These are phyloP conservation scores for Leccinellum luteum DNA, from an alignment of 768 basidiomycete genomes.

Conservation along the genomic window DNA sequence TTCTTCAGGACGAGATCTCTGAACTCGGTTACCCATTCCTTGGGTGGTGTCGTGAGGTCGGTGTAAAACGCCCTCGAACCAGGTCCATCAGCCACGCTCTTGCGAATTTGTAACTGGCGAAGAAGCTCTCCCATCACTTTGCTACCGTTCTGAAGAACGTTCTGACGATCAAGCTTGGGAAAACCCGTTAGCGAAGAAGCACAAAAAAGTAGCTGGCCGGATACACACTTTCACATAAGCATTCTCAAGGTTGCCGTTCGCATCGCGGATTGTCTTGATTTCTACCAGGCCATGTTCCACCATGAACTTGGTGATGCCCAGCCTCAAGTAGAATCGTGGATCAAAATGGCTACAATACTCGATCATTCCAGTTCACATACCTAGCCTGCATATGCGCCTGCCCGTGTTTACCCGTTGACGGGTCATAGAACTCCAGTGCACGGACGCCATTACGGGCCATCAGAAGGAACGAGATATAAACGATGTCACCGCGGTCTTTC, in stretches of 20 bases:
- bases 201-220: not conserved
- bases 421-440: constrained; percentile 82
- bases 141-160: constrained; percentile 63
- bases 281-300: constrained; percentile 67
- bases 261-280: constrained; percentile 64
- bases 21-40: constrained; percentile 72
- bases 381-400: constrained; percentile 92
- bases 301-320: constrained; percentile 82
- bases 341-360: not conserved
- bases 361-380: constrained; percentile 36
- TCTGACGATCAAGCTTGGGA: constrained; percentile 65
- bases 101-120: constrained; percentile 78
- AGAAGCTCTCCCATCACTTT: constrained; percentile 71
- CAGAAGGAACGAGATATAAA: constrained; percentile 75
- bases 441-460: constrained; percentile 86
- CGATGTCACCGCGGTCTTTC: constrained; percentile 72
- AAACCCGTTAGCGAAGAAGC: not conserved
- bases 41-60: constrained; percentile 69
- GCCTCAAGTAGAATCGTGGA: constrained; percentile 35
- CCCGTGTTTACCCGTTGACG: constrained; percentile 75
- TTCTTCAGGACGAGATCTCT: constrained; percentile 75
- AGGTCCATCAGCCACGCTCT: constrained; percentile 79
- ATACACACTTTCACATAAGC: constrained; percentile 62
- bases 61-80: constrained; percentile 80
- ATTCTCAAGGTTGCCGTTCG: constrained; percentile 59